A percentile compares a stretch with the other conserved stretches of the same genome.
Conservation (phyloP, 495 filamentous ascomycete genomes). For the Penicillium mononematosum region DNA sequence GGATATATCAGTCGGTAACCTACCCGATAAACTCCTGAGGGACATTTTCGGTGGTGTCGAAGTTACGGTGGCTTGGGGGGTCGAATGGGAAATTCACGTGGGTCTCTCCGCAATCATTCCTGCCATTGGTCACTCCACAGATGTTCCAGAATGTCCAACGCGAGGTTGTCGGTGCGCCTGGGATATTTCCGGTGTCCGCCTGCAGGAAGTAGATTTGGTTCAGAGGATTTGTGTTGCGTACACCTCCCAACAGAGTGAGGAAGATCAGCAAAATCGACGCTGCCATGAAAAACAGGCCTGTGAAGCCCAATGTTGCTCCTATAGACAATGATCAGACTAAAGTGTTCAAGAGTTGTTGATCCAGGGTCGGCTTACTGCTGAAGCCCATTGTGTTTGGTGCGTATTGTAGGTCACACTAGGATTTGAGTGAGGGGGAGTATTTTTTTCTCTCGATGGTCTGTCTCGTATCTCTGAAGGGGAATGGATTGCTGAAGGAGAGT, state of each 20-base stretch:
- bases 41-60: conserved; percentile 55
- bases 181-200: conserved; percentile 67
- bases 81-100: conserved; percentile 64
- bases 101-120: conserved; percentile 54
- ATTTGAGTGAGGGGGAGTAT: not conserved
- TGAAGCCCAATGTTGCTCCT: conserved; percentile 53
- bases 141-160: conserved; percentile 90
- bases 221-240: conserved; percentile 57
- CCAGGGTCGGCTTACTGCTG: conserved; percentile 31
- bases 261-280: conserved; percentile 73
- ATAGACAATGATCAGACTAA: conserved; percentile 8
- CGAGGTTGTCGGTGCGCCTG: conserved; percentile 60
- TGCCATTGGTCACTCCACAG: conserved; percentile 55
- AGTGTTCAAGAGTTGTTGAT: conserved; percentile 3
- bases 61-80: conserved; percentile 57
- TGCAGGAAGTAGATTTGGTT: conserved; percentile 79
- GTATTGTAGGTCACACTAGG: not conserved
- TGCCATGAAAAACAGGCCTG: conserved; percentile 73
- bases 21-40: conserved; percentile 57
- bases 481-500: not conserved
- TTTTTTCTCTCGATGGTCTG: not conserved
- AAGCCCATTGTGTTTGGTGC: conserved; percentile 27
- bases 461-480: not conserved
- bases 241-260: conserved; percentile 74
- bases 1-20: conserved; percentile 9